A percentile compares a stretch with the other conserved stretches of the same genome.
Conservation (phyloP, 495 filamentous ascomycete species). For the Penicillium coffeae region DNA sequence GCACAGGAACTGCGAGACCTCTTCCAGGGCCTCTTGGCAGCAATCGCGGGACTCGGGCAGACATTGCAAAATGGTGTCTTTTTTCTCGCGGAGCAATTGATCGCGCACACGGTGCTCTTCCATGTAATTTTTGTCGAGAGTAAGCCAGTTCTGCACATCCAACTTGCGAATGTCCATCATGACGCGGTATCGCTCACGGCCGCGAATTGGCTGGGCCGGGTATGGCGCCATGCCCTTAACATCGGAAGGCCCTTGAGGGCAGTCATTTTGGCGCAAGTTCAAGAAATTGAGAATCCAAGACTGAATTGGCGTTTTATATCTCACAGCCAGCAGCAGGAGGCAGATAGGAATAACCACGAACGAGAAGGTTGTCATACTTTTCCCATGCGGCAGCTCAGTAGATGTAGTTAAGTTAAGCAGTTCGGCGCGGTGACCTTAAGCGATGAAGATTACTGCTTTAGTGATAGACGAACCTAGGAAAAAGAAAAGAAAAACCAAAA, state of each 20-base stretch:
- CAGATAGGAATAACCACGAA: slow-evolving; percentile 32
- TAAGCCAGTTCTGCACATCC: slow-evolving; percentile 51
- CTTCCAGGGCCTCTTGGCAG: slow-evolving; percentile 48
- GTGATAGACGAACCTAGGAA: slow-evolving; percentile 5
- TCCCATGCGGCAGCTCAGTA: slow-evolving; percentile 14
- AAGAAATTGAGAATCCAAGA: slow-evolving; percentile 13
- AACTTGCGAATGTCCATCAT: slow-evolving; percentile 55
- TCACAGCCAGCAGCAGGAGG: slow-evolving; percentile 41
- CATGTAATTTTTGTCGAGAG: slow-evolving; percentile 49
- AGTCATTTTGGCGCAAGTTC: slow-evolving; percentile 8
- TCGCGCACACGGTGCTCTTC: slow-evolving; percentile 44
- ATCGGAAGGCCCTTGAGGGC: slow-evolving; percentile 19
- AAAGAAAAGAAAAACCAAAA: slow-evolving; percentile 4
- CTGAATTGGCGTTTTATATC: slow-evolving; percentile 36
- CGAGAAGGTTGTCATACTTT: slow-evolving; percentile 34
- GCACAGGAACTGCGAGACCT: slow-evolving; percentile 49
- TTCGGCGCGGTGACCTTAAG: not conserved
- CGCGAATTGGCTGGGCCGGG: slow-evolving; percentile 43
- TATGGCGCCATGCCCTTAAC: slow-evolving; percentile 39
- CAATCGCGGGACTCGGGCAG: slow-evolving; percentile 48
- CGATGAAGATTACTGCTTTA: not conserved
- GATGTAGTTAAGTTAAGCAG: not conserved
- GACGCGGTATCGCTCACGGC: slow-evolving; percentile 43
- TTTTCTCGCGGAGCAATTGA: slow-evolving; percentile 38
- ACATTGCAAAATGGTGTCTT: slow-evolving; percentile 43